Percentiles rank a stretch among this genome's conserved stretches.
Evolutionary conservation across 495 filamentous ascomycete species (phyloP).

Genomic region (Penicillium chermesinum): DNA sequence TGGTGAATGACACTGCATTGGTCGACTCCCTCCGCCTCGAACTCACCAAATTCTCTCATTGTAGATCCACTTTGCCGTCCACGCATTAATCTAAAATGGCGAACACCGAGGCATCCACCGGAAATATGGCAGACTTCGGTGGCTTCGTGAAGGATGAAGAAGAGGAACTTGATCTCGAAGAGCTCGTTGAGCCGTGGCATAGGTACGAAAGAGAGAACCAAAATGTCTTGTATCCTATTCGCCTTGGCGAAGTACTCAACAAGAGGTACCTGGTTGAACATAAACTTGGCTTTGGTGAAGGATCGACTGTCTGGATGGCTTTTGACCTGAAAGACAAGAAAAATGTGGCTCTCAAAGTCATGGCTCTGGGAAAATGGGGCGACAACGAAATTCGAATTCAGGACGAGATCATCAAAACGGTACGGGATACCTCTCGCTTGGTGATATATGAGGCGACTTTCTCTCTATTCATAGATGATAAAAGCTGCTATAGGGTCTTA

Average conservation of each 20-base stretch:
- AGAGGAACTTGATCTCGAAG: slow-evolving; percentile 11
- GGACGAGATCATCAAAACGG: slow-evolving; percentile 22
- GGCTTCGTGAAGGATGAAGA: slow-evolving; percentile 12
- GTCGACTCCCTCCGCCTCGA: too few relatives aligned
- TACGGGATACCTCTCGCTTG: slow-evolving; percentile 22
- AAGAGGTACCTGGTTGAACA: slow-evolving; percentile 79
- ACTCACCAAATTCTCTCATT: too few relatives aligned
- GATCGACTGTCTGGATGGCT: slow-evolving; percentile 77
- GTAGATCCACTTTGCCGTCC: too few relatives aligned
- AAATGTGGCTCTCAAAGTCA: slow-evolving; percentile 26
- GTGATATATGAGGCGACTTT: too few relatives aligned
- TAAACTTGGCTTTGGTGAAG: slow-evolving; percentile 80
- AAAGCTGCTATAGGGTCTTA: slow-evolving; percentile 19
- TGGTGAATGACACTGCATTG: too few relatives aligned
- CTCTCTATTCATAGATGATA: too few relatives aligned
- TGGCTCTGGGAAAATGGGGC: slow-evolving; percentile 15
- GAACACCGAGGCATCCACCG: slow-evolving; percentile 1
- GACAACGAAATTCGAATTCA: slow-evolving; percentile 20
- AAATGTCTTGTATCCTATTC: slow-evolving; percentile 14
- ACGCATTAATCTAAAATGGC: slow-evolving; percentile 2
- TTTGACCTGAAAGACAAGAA: slow-evolving; percentile 25
- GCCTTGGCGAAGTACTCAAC: slow-evolving; percentile 36
- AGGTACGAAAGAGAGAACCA: slow-evolving; percentile 4
- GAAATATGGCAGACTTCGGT: slow-evolving; percentile 7
- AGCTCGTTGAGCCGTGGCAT: slow-evolving; percentile 11